A percentile compares a stretch with the other conserved stretches of the same genome.
Evolutionary conservation across 257 asterid species (phyloP).

Genomic region (Voacanga thouarsii): DNA sequence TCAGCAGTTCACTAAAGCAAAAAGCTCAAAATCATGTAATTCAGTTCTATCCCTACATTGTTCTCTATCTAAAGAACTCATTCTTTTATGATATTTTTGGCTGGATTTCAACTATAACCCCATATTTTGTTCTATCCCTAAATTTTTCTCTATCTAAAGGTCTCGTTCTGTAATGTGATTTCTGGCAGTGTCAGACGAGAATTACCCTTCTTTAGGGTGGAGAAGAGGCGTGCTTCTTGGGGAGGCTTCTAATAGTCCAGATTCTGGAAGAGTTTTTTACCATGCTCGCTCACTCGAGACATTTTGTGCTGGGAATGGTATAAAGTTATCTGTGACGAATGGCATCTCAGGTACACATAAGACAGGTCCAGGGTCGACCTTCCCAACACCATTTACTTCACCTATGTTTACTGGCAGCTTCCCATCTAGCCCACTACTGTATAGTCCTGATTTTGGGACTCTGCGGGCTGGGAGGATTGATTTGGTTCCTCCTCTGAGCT

Average conservation of each 20-base stretch:
- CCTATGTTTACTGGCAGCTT: constrained; percentile 98
- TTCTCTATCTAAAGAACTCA: constrained; percentile 14
- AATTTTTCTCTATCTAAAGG: constrained; percentile 11
- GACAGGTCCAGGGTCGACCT: constrained; percentile 56
- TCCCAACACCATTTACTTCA: constrained; percentile 73
- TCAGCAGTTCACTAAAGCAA: constrained; percentile 48
- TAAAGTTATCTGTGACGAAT: constrained; percentile 54
- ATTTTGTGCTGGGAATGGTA: constrained; percentile 69
- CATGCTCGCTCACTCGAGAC: constrained; percentile 89
- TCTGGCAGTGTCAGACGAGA: constrained; percentile 45
- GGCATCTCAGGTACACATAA: constrained; percentile 52
- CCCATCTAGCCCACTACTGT: constrained; percentile 76
- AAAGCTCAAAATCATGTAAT: constrained; percentile 40
- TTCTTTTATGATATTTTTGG: not conserved
- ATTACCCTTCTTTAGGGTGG: constrained; percentile 85
- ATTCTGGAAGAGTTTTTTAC: constrained; percentile 85
- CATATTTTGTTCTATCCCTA: not conserved
- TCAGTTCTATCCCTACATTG: not conserved
- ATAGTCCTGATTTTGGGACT: constrained; percentile 85
- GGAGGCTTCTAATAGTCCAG: constrained; percentile 95
- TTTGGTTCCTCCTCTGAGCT: constrained; percentile 85
- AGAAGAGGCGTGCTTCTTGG: constrained; percentile 84
- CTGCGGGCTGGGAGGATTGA: constrained; percentile 70
- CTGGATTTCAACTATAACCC: no score
- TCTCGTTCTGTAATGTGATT: not conserved